These are phyloP conservation scores for Lippia alba DNA, from an alignment of 305 asterid genomes.

Conservation along the genomic window DNA sequence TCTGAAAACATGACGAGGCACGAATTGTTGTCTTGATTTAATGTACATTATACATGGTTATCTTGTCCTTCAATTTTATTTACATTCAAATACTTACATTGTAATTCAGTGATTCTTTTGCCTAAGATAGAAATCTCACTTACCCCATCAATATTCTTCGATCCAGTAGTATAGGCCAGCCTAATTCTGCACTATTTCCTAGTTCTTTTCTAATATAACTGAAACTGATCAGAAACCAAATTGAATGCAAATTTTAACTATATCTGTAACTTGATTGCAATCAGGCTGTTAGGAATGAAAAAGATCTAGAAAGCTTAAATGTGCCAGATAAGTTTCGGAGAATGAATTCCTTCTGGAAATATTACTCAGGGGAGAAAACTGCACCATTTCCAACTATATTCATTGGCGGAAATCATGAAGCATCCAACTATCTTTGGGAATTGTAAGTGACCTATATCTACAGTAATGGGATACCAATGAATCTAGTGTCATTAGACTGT, in stretches of 20 bases:
- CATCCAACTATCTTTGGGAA: constrained; percentile 99
- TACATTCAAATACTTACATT: too few relatives aligned
- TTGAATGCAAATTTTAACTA: neutral
- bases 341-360: constrained; percentile 93
- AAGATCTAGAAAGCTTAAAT: constrained; percentile 78
- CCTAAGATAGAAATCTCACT: too few relatives aligned
- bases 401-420: constrained; percentile 96
- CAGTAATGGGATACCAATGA: constrained; percentile 26
- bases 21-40: too few relatives aligned
- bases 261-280: constrained; percentile 32
- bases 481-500: constrained; percentile 26
- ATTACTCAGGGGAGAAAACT: constrained; percentile 92
- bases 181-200: too few relatives aligned
- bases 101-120: too few relatives aligned
- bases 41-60: too few relatives aligned
- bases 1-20: too few relatives aligned
- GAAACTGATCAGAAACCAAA: too few relatives aligned
- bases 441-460: constrained; percentile 58
- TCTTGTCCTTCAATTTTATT: too few relatives aligned
- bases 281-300: constrained; percentile 94
- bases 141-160: too few relatives aligned
- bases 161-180: too few relatives aligned
- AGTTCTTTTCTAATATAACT: too few relatives aligned
- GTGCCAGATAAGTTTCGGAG: constrained; percentile 70
- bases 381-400: constrained; percentile 96